Evolutionary conservation across 164 flowering plant species (phyloP).

Genomic region (Vitis cinerea): DNA sequence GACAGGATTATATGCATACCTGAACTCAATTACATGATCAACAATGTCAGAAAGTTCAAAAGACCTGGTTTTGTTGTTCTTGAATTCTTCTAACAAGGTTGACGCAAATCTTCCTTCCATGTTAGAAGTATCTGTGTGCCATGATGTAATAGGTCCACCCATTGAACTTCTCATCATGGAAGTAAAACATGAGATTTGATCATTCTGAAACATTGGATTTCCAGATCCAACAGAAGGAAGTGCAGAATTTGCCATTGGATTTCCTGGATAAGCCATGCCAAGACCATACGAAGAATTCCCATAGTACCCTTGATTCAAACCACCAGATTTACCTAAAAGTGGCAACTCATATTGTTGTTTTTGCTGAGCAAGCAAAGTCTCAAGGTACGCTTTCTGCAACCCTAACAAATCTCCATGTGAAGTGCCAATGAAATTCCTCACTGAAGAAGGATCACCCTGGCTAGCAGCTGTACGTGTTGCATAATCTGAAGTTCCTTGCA

Average conservation of each 20-base stretch:
- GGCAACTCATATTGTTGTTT: conserved; percentile 51
- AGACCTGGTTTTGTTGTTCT: conserved; percentile 63
- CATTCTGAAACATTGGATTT: conserved; percentile 37
- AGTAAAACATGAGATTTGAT: conserved; percentile 32
- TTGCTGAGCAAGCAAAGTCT: conserved; percentile 54
- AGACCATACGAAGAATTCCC: conserved; percentile 43
- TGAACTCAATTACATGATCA: conserved; percentile 86
- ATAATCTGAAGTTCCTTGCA: conserved; percentile 42
- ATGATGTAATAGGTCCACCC: conserved; percentile 40
- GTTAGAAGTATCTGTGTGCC: conserved; percentile 43
- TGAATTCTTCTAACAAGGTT: conserved; percentile 71
- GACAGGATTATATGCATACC: conserved; percentile 37
- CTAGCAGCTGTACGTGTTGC: conserved; percentile 22
- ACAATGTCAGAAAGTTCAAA: conserved; percentile 80
- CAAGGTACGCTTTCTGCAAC: conserved; percentile 61
- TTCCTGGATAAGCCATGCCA: conserved; percentile 46
- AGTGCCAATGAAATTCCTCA: conserved; percentile 33
- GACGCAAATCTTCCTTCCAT: conserved; percentile 45
- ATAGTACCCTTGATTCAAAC: conserved; percentile 41
- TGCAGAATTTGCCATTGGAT: conserved; percentile 24
- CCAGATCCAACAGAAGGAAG: conserved; percentile 43
- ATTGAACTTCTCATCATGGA: conserved; percentile 43
- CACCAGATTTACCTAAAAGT: conserved; percentile 37
- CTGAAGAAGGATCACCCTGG: conserved; percentile 28
- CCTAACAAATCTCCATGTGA: conserved; percentile 44